Conservation (phyloP, 1,284 basidiomycete genomes). For the Polyporus tsugae region DNA sequence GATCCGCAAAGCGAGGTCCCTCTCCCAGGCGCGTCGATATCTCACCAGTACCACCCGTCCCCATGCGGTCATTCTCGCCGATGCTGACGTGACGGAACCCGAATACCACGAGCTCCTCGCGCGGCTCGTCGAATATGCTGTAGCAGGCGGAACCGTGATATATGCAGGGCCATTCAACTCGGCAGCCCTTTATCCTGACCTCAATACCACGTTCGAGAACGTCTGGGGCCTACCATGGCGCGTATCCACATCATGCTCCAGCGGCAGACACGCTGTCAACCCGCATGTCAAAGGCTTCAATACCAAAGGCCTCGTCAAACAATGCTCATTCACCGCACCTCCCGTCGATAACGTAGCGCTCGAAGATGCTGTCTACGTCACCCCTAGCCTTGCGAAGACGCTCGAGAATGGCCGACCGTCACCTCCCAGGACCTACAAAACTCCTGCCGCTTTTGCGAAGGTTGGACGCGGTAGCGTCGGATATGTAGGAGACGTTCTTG, state of each 20-base stretch:
- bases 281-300: background rate
- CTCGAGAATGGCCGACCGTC: background rate
- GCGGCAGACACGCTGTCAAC: constrained; percentile 16
- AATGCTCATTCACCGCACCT: constrained; percentile 15
- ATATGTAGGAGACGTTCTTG: constrained; percentile 27
- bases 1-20: background rate
- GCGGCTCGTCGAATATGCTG: constrained; percentile 24
- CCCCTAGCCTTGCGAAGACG: background rate
- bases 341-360: constrained; percentile 14
- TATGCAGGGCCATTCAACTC: constrained; percentile 27
- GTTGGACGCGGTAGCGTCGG: constrained; percentile 26
- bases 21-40: constrained; percentile 11
- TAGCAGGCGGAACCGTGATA: constrained; percentile 25
- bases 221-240: constrained; percentile 27
- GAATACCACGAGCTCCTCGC: constrained; percentile 17
- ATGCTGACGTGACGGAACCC: constrained; percentile 9
- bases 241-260: background rate
- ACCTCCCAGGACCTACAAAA: background rate
- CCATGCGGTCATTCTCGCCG: constrained; percentile 20
- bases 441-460: constrained; percentile 21
- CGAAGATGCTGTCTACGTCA: constrained; percentile 15
- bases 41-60: constrained; percentile 16
- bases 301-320: background rate
- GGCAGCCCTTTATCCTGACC: background rate
- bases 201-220: constrained; percentile 23